Percentiles rank a stretch among this genome's conserved stretches.
phyloP scores from a whole-genome alignment of 495 filamentous ascomycete species.

The Sordaria brevicollis region DNA sequence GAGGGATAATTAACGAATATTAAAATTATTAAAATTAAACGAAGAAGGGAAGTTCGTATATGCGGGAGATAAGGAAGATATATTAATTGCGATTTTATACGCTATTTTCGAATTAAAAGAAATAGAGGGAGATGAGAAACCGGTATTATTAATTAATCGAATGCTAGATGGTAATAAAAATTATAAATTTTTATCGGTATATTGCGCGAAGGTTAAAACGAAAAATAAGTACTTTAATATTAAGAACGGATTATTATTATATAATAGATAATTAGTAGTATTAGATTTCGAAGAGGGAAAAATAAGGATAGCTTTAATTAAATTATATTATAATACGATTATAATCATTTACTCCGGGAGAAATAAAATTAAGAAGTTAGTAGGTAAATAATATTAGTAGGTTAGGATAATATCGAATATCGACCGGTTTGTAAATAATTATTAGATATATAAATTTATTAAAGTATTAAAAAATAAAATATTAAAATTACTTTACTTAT shows the following conservation, averaged over 20 bases:
- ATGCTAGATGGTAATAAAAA: neutral
- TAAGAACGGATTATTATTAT: neutral
- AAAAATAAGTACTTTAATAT: neutral
- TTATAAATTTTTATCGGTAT: neutral
- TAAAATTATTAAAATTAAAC: too few species aligned
- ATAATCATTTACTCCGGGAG: too few species aligned
- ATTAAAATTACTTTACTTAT: neutral
- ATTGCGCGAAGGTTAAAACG: neutral
- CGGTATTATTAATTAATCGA: too few species aligned
- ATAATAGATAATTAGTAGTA: neutral
- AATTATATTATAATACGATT: too few species aligned
- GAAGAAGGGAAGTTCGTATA: too few species aligned
- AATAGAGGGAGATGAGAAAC: too few species aligned
- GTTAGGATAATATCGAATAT: too few species aligned
- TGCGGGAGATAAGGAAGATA: too few species aligned
- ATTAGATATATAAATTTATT: neutral
- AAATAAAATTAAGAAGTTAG: too few species aligned
- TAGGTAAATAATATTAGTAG: neutral
- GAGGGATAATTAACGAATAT: too few species aligned
- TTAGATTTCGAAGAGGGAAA: neutral
- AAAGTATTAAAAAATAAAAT: neutral
- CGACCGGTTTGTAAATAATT: neutral
- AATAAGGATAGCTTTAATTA: neutral
- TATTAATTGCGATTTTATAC: too few species aligned
- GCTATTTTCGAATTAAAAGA: too few species aligned